Evolutionary conservation across 73 alveolate genomes (phyloP), one percentile per base, ranked within the genome.

Genomic region (Symbiodinium pilosum): DNA sequence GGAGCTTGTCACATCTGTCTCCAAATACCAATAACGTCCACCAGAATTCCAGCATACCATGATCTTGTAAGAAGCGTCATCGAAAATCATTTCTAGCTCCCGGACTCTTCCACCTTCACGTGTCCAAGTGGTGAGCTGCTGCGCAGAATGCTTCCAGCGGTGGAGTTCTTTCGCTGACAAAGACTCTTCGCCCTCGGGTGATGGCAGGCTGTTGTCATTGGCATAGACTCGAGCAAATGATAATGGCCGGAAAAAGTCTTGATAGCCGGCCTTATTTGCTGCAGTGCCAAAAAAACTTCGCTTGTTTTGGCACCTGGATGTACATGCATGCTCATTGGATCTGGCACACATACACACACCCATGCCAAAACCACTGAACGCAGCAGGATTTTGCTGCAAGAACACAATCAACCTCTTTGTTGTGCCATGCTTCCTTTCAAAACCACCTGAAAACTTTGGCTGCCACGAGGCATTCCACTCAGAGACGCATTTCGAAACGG

Each of bases 21-120:
- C 95, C 47, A 89, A 26, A n/a, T 68, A 89, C 95, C 95, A 89
- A 30, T 64, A 68, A 16, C 95, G 43, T 44, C 95, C 95, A 9
- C 95, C 95, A 1, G 71, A 87, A 9, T 24, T 56, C 85, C 85
- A 41, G 9, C 94, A 87, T 16, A 24, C n/a, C 84, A 87, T 38
- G 40, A 87, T 34, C 39, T 87, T 87, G 24, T 71, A 51, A 38
- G 95, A 26, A n/a, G 95, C 95, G 42, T 89, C 95, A 30, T 32
- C 44, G 16, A 89, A 68, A 32, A 89, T 81, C 26, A 42, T 14
- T 12, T 89, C 95, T 64, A 89, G 85, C 51, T 36, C 85, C 38
- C 34, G 81, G 3, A 64, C 39, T n/a, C 81, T 64, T 28, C 44
- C 85, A 9, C 85, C 85, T 36, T 73, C 43, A 42, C 34, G 44